These are phyloP conservation scores for Effrenium voratum DNA, from an alignment of 73 alveolate species.

Conservation along the genomic window DNA sequence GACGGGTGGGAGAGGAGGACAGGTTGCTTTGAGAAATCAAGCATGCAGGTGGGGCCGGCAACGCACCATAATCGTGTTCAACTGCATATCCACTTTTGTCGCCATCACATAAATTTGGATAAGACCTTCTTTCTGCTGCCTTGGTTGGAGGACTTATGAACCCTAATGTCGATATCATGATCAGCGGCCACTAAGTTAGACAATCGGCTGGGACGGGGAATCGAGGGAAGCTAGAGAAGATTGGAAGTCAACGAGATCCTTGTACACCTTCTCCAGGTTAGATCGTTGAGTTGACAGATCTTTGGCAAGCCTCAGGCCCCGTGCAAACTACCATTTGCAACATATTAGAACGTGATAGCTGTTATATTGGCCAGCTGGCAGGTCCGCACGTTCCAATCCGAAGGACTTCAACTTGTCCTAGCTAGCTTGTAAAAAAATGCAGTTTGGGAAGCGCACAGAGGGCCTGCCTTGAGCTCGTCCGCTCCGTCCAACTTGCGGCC, in stretches of 20 bases:
- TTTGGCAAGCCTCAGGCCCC: neutral
- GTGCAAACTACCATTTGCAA: neutral
- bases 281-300: neutral
- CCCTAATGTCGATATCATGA: neutral
- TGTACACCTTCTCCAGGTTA: neutral
- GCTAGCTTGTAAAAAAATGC: neutral
- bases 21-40: neutral
- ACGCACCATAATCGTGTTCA: neutral
- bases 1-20: neutral
- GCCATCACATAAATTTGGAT: neutral
- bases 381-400: neutral
- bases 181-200: neutral
- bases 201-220: neutral
- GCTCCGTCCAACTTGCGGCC: neutral
- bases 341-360: neutral
- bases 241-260: neutral
- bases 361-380: neutral
- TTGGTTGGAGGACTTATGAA: neutral
- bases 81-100: neutral
- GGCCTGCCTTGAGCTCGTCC: constrained; percentile 8
- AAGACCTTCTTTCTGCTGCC: neutral
- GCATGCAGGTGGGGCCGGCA: neutral
- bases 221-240: neutral
- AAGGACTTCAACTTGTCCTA: neutral
- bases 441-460: neutral